These are phyloP conservation scores for Cystobasidium pallidum DNA, from an alignment of 1,284 basidiomycete species.

Conservation along the genomic window DNA sequence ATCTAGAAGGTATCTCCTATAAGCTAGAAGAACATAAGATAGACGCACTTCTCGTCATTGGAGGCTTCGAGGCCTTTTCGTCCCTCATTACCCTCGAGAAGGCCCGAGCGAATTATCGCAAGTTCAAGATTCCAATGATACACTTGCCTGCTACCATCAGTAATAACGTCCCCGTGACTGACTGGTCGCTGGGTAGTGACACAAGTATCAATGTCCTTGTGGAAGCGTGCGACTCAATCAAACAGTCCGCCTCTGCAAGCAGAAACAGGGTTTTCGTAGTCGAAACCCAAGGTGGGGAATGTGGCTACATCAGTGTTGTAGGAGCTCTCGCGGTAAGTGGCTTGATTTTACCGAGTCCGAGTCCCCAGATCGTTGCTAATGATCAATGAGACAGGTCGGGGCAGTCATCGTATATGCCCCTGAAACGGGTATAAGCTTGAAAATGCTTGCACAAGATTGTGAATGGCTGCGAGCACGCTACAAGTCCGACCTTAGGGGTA, in stretches of 20 bases:
- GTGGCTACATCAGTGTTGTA: constrained; percentile 92
- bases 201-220: constrained; percentile 97
- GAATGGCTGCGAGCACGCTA: constrained; percentile 87
- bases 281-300: constrained; percentile 95
- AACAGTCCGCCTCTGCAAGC: constrained; percentile 94
- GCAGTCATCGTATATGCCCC: constrained; percentile 93
- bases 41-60: constrained; percentile 84
- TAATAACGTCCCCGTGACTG: constrained; percentile 97
- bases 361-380: too few species aligned
- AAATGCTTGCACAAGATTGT: constrained; percentile 80
- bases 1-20: constrained; percentile 77
- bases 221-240: constrained; percentile 95
- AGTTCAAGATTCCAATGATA: constrained; percentile 90
- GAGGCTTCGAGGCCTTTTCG: constrained; percentile 93
- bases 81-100: constrained; percentile 77
- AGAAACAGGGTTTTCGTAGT: constrained; percentile 95
- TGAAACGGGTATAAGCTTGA: constrained; percentile 82
- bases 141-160: constrained; percentile 80
- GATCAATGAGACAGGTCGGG: constrained; percentile 69
- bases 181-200: constrained; percentile 92
- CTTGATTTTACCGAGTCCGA: background rate
- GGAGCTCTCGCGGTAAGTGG: constrained; percentile 85
- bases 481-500: constrained; percentile 81
- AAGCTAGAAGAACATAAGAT: constrained; percentile 86
- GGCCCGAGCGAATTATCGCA: constrained; percentile 78